Conservation (phyloP, 2,329 filamentous ascomycete genomes). For the Periconia macrospinosa region DNA sequence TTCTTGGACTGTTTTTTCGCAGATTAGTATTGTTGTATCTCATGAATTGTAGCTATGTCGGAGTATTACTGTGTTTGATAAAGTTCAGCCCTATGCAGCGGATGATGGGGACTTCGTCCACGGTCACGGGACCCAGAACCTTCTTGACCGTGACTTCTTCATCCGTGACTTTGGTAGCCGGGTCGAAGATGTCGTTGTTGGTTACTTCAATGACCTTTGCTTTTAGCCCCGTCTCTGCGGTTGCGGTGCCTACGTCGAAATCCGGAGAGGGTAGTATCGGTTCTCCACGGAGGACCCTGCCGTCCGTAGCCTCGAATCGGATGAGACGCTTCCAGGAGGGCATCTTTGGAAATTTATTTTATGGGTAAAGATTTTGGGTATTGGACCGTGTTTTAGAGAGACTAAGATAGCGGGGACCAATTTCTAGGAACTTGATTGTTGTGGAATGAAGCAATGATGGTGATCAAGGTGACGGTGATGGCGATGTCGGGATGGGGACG, state of each 20-base stretch:
- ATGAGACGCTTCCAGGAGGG: slow-evolving; percentile 56
- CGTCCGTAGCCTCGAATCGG: slow-evolving; percentile 57
- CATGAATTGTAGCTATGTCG: neutral
- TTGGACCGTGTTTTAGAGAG: neutral
- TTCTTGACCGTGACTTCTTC: slow-evolving; percentile 58
- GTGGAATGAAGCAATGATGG: neutral
- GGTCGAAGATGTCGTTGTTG: slow-evolving; percentile 55
- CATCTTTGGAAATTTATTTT: slow-evolving; percentile 1
- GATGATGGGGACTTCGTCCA: slow-evolving; percentile 57
- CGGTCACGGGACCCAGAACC: slow-evolving; percentile 56
- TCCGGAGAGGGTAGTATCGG: slow-evolving; percentile 50
- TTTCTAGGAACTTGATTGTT: neutral
- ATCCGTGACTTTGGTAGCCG: slow-evolving; percentile 55
- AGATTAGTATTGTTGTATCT: slow-evolving; percentile 47
- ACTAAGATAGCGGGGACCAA: neutral
- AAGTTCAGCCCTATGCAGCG: slow-evolving; percentile 65
- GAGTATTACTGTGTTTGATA: slow-evolving; percentile 54
- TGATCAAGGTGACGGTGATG: neutral
- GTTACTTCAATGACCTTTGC: slow-evolving; percentile 53
- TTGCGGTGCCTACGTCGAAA: slow-evolving; percentile 55
- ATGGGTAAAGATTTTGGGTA: neutral
- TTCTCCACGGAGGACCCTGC: slow-evolving; percentile 55
- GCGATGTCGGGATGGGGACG: slow-evolving; percentile 5
- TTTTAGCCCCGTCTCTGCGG: slow-evolving; percentile 51
- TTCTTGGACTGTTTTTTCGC: slow-evolving; percentile 50